Evolutionary conservation across 2,329 filamentous ascomycete genomes (phyloP).

Genomic region (Akanthomyces muscarius): DNA sequence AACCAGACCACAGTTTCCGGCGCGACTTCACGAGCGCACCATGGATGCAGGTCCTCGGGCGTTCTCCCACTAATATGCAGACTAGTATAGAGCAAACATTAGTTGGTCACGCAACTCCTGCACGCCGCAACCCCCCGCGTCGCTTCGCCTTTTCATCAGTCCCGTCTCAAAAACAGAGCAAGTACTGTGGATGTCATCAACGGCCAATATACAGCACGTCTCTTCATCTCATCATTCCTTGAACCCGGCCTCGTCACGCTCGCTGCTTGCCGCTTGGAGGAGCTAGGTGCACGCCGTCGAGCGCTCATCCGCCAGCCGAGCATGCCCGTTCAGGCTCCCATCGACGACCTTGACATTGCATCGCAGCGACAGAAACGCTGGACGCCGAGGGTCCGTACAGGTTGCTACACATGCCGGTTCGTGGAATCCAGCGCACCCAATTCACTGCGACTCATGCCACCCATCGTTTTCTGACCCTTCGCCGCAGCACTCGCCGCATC

Average conservation of each 20-base stretch:
- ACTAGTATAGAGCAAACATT: not conserved
- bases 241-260: not conserved
- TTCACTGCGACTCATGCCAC: not conserved
- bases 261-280: not conserved
- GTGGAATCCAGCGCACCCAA: not conserved
- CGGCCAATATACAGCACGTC: not conserved
- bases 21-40: too few relatives aligned
- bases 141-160: not conserved
- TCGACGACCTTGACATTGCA: not conserved
- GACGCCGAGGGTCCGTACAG: slow-evolving; percentile 1
- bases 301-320: not conserved
- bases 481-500: not conserved
- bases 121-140: not conserved
- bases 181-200: not conserved
- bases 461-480: not conserved
- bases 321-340: not conserved
- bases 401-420: slow-evolving; percentile 5
- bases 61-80: not conserved
- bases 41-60: too few relatives aligned
- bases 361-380: slow-evolving; percentile 4
- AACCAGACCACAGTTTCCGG: too few relatives aligned
- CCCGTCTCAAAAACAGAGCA: too few relatives aligned
- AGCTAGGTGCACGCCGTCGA: not conserved
- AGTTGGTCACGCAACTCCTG: not conserved
- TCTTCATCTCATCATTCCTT: not conserved